These are phyloP conservation scores for Hypoxylon sp. DNA, from an alignment of 2,329 filamentous ascomycete species.

Conservation along the genomic window DNA sequence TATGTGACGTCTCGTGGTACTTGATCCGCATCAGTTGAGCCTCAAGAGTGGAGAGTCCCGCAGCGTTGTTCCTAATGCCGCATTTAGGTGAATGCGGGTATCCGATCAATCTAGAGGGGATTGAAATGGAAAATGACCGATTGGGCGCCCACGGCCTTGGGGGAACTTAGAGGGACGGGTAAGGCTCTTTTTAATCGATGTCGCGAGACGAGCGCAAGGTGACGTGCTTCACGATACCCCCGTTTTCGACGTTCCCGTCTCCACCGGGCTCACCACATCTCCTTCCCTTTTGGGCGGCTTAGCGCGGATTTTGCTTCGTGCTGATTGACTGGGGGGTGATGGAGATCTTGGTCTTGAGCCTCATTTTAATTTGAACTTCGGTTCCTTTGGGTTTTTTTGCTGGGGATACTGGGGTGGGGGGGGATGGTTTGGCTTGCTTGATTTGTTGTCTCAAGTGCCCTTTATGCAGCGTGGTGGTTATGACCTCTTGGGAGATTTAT, in stretches of 20 bases:
- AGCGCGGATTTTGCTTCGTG: not conserved
- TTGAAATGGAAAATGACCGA: constrained; percentile 11
- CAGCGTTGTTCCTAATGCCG: constrained; percentile 7
- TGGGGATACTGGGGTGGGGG: not conserved
- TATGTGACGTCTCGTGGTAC: not conserved
- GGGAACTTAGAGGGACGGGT: not conserved
- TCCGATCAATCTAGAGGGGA: constrained; percentile 13
- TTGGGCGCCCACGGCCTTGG: constrained; percentile 5
- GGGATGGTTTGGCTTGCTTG: not conserved
- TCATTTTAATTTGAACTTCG: not conserved
- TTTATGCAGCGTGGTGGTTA: not conserved
- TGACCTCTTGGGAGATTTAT: not conserved
- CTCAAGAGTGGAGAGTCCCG: constrained; percentile 33
- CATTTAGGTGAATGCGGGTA: constrained; percentile 19
- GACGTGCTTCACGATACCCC: constrained; percentile 34
- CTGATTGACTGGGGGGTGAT: constrained; percentile 9
- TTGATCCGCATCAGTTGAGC: constrained; percentile 21
- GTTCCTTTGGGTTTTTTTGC: too few relatives aligned
- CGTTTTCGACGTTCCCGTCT: constrained; percentile 20
- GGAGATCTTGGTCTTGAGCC: not conserved
- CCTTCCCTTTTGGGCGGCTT: constrained; percentile 20
- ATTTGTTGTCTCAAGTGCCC: not conserved
- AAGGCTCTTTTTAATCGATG: constrained; percentile 20
- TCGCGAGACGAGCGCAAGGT: constrained; percentile 29
- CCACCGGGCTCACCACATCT: constrained; percentile 21